Percentiles rank a stretch among this genome's conserved stretches.
phyloP scores from a whole-genome alignment of 2,329 filamentous ascomycete species.

The Penicillium griseofulvum region DNA sequence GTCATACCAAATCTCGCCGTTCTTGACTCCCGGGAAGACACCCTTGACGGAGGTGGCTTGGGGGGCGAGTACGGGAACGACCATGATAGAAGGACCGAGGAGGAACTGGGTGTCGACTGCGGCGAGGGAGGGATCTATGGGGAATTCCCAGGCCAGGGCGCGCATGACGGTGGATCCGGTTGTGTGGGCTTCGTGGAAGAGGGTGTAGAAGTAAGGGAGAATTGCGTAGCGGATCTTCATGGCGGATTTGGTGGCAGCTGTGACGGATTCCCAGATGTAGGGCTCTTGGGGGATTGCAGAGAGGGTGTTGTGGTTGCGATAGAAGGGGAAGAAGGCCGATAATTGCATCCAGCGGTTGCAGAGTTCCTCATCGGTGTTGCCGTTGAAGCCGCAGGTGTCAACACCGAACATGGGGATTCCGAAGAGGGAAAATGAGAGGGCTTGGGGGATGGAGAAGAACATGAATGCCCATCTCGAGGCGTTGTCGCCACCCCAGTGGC shows the following conservation, averaged over 20 bases:
- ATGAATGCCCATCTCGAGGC: constrained; percentile 68
- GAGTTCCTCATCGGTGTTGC: constrained; percentile 66
- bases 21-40: constrained; percentile 65
- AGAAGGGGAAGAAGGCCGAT: constrained; percentile 73
- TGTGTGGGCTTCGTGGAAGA: constrained; percentile 65
- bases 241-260: constrained; percentile 61
- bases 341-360: constrained; percentile 74
- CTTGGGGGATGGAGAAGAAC: constrained; percentile 74
- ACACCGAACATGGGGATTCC: constrained; percentile 75
- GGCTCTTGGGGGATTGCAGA: constrained; percentile 66
- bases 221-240: constrained; percentile 70
- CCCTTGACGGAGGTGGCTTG: constrained; percentile 63
- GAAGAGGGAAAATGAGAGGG: constrained; percentile 70
- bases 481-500: constrained; percentile 82
- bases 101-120: constrained; percentile 70
- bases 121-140: constrained; percentile 65
- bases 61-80: constrained; percentile 63
- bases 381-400: constrained; percentile 68
- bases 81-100: constrained; percentile 63
- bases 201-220: constrained; percentile 73
- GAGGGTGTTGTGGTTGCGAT: constrained; percentile 70
- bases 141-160: constrained; percentile 72
- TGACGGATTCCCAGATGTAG: constrained; percentile 66
- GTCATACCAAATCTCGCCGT: constrained; percentile 69
- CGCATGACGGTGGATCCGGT: constrained; percentile 69